phyloP scores from a whole-genome alignment of 768 basidiomycete species.

The Lepiota brunneoincarnata region DNA sequence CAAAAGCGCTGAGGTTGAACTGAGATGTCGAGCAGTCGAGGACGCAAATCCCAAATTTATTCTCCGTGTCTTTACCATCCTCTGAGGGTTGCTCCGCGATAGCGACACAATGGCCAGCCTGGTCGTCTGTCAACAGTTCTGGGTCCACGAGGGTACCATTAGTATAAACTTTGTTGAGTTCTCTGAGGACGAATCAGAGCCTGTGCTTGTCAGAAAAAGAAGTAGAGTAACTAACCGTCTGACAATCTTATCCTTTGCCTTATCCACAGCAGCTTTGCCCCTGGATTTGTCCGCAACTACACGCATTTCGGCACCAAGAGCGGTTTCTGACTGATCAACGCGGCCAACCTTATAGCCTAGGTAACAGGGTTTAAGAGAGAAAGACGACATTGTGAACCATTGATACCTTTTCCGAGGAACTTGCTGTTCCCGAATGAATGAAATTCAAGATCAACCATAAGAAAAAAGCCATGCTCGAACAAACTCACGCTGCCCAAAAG shows the following conservation, averaged over 20 bases:
- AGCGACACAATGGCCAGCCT: slow-evolving; percentile 92
- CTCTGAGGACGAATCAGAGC: slow-evolving; percentile 38
- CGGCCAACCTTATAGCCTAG: slow-evolving; percentile 91
- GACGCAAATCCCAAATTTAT: slow-evolving; percentile 84
- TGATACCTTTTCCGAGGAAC: slow-evolving; percentile 73
- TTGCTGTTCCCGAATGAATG: slow-evolving; percentile 42
- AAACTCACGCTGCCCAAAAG: slow-evolving; percentile 82
- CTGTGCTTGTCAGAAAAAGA: background rate
- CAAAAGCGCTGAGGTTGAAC: slow-evolving; percentile 86
- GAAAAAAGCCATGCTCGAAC: background rate
- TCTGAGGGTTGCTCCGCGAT: slow-evolving; percentile 64
- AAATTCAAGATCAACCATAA: background rate
- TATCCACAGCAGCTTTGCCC: slow-evolving; percentile 56
- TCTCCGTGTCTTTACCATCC: slow-evolving; percentile 36
- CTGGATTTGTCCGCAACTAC: slow-evolving; percentile 67
- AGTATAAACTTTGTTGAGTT: slow-evolving; percentile 94
- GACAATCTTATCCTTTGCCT: slow-evolving; percentile 84
- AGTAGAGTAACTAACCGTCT: slow-evolving; percentile 46
- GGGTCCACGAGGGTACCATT: slow-evolving; percentile 94
- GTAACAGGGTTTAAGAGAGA: background rate
- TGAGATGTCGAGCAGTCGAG: slow-evolving; percentile 95
- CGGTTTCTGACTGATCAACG: slow-evolving; percentile 96
- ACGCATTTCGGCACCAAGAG: slow-evolving; percentile 96
- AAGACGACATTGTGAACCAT: background rate
- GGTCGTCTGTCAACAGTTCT: slow-evolving; percentile 84